phyloP scores from a whole-genome alignment of 2,329 filamentous ascomycete species.

The Apiospora aurea region DNA sequence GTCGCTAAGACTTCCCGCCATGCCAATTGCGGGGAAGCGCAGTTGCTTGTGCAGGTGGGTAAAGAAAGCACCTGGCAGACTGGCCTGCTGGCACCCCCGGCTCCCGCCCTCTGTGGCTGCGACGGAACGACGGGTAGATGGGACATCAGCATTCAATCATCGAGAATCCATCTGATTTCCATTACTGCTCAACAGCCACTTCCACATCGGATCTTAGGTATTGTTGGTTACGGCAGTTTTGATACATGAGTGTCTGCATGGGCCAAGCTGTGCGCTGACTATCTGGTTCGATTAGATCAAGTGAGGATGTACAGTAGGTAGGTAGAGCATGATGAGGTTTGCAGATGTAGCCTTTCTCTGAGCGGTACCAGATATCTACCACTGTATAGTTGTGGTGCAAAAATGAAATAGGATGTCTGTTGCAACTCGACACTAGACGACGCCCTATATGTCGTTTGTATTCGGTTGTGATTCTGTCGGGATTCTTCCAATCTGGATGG shows the following conservation, averaged over 20 bases:
- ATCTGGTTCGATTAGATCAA: neutral
- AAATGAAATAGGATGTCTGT: too few species aligned
- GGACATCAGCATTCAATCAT: too few species aligned
- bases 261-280: too few species aligned
- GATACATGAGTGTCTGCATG: too few species aligned
- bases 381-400: neutral
- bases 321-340: neutral
- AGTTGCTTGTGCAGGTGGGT: neutral
- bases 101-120: neutral
- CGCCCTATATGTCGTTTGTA: neutral
- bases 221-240: too few species aligned
- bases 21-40: conserved; percentile 14
- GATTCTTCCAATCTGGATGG: neutral
- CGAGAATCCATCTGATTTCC: too few species aligned
- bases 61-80: neutral
- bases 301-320: neutral
- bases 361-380: neutral
- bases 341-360: neutral
- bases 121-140: too few species aligned
- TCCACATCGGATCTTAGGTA: too few species aligned
- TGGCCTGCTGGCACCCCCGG: neutral
- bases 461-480: neutral
- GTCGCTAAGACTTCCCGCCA: conserved; percentile 18
- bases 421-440: neutral
- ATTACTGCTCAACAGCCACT: too few species aligned